Evolutionary conservation across 2,329 filamentous ascomycete genomes (phyloP), one percentile per base, ranked within the genome.

Genomic region (Fusarium compactum): DNA sequence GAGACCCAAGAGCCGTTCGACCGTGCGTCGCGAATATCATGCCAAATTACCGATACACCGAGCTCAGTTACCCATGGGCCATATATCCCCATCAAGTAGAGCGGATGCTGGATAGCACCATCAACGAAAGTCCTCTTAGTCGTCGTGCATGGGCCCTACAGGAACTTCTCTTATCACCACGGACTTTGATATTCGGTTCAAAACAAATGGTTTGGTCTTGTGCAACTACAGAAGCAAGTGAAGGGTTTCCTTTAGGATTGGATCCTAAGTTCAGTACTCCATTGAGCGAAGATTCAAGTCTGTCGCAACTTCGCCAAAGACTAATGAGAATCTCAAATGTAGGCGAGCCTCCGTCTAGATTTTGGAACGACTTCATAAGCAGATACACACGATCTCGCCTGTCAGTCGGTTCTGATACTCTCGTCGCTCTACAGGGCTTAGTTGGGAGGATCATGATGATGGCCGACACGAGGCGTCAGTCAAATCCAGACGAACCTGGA

Each of bases 121-220:
- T 61, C 5, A 61, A 61, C 2, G 27, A 61, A 1, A 60, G 55
- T 6, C 55, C 55, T 14, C 24, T 61, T 0, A 61, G 58, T 7
- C 27, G 44, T 3, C 44, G 58, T 18, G 58, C 58, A 0, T 61
- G 58, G 58, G 58, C 58, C 0, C 5, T 61, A 0, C 58, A 61
- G 16, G 58, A 61, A 3, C 58, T 61, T 4, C 5, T 61, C 1
- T 6, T 61, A 5, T 61, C 58, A 4, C 55, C 58, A 0, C 24
- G 44, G 4, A 44, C 55, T 2, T 11, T 61, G 3, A 4, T 61
- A n/a, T 44, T 60, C 14, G 58, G 58, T 6, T 29, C 25, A 0
- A 61, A 60, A 8, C 43, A 61, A 20, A 51, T 60, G 22, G 44
- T 51, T 2, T 61, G 58, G 58, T 61, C 58, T 5, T 61, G 58